Evolutionary conservation across 108 stramenopile species (phyloP).

Genomic region (Aurantiochytrium sp.): DNA sequence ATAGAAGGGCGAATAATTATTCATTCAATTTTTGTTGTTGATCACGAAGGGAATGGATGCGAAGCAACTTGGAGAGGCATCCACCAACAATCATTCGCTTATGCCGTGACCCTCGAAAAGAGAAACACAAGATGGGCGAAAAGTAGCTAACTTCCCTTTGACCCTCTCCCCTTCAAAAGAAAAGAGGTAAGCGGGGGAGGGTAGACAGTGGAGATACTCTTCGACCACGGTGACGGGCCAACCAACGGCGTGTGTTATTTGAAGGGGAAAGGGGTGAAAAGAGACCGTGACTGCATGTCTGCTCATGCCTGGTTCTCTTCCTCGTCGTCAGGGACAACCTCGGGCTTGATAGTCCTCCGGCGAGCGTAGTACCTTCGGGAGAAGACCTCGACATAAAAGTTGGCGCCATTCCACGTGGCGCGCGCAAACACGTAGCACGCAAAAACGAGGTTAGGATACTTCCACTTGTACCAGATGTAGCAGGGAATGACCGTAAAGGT

Average conservation of each 20-base stretch:
- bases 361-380: background rate
- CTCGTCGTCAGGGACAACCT: background rate
- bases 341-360: background rate
- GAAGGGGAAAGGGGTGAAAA: too few species aligned
- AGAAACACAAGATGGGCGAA: background rate
- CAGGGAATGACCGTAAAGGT: background rate
- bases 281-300: too few species aligned
- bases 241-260: too few species aligned
- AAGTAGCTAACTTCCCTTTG: background rate
- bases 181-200: background rate
- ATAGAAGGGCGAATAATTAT: too few species aligned
- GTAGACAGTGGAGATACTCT: background rate
- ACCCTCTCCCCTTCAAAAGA: background rate
- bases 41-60: background rate
- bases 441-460: background rate
- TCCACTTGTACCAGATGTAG: background rate
- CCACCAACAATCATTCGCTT: background rate
- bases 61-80: background rate
- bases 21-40: too few species aligned
- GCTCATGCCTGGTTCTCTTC: background rate
- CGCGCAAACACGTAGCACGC: background rate
- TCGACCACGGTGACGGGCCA: background rate
- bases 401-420: slow-evolving; percentile 28
- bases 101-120: background rate
- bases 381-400: slow-evolving; percentile 39